Conservation (phyloP, 345 rosid genomes). For the Dipteronia sinensis region DNA sequence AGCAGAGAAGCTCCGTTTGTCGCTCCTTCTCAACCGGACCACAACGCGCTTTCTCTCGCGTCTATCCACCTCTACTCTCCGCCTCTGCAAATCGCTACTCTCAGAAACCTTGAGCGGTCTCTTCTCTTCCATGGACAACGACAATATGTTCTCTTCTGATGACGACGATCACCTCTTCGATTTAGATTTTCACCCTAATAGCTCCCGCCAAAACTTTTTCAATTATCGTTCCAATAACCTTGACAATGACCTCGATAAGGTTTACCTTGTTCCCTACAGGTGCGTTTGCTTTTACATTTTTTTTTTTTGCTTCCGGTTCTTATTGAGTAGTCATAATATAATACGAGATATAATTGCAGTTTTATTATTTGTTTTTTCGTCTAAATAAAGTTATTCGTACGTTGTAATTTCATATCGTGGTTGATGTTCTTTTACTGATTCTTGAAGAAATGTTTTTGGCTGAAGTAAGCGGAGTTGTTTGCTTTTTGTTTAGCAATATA, state of each 20-base stretch:
- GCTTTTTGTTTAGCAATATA: neutral
- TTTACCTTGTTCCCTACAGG: conserved; percentile 63
- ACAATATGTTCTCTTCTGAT: conserved; percentile 23
- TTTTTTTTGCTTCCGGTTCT: neutral
- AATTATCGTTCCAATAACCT: neutral
- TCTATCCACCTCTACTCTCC: conserved; percentile 21
- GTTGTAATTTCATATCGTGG: too few relatives aligned
- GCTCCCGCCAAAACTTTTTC: conserved; percentile 15
- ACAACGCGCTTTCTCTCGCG: conserved; percentile 37
- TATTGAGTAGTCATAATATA: too few relatives aligned
- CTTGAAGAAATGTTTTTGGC: too few relatives aligned
- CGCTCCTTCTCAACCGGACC: conserved; percentile 15
- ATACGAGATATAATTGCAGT: too few relatives aligned
- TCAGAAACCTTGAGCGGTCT: conserved; percentile 23
- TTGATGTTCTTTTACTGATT: neutral
- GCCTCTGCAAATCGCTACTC: conserved; percentile 28
- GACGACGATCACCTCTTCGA: conserved; percentile 33
- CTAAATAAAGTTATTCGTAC: too few relatives aligned
- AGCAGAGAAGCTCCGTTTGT: conserved; percentile 21
- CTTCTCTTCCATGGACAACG: conserved; percentile 31
- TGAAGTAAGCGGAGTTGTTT: too few relatives aligned
- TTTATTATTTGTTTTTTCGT: too few relatives aligned
- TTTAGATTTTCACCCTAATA: conserved; percentile 20
- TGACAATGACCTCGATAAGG: conserved; percentile 17
- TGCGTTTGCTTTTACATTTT: neutral